Conservation (phyloP, 352 stramenopile genomes). For the Phytophthora nicotianae region DNA sequence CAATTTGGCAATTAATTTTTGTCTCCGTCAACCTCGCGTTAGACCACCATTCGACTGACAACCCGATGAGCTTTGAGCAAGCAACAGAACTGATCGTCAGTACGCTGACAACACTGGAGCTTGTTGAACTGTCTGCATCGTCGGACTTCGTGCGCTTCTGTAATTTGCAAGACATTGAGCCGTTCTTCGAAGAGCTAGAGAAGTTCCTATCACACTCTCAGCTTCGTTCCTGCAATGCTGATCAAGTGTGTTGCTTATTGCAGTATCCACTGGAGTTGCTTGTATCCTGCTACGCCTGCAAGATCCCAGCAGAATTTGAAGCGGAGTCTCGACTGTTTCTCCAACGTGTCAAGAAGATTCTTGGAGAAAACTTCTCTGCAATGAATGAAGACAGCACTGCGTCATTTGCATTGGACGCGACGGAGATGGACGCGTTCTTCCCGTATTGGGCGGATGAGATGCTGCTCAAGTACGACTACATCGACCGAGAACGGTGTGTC, state of each 20-base stretch:
- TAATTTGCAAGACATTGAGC: slow-evolving; percentile 16
- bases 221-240: slow-evolving; percentile 23
- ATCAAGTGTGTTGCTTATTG: slow-evolving; percentile 40
- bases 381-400: neutral
- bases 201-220: slow-evolving; percentile 22
- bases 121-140: slow-evolving; percentile 40
- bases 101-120: slow-evolving; percentile 43
- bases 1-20: slow-evolving; percentile 45
- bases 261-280: slow-evolving; percentile 53
- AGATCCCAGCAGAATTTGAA: slow-evolving; percentile 18
- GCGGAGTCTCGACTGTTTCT: slow-evolving; percentile 30
- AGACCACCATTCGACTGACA: slow-evolving; percentile 7
- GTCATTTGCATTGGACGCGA: slow-evolving; percentile 6
- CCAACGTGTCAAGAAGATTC: slow-evolving; percentile 18
- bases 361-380: slow-evolving; percentile 10
- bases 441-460: slow-evolving; percentile 47
- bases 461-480: slow-evolving; percentile 56
- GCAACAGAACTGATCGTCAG: slow-evolving; percentile 44
- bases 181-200: slow-evolving; percentile 27
- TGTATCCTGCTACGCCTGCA: slow-evolving; percentile 44
- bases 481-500: slow-evolving; percentile 35
- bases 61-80: slow-evolving; percentile 18
- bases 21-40: slow-evolving; percentile 28
- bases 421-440: slow-evolving; percentile 35
- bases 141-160: slow-evolving; percentile 23